Base-by-base conservation (phyloP, 2,329 filamentous ascomycete genomes). In the Uncinocarpus reesii region DNA sequence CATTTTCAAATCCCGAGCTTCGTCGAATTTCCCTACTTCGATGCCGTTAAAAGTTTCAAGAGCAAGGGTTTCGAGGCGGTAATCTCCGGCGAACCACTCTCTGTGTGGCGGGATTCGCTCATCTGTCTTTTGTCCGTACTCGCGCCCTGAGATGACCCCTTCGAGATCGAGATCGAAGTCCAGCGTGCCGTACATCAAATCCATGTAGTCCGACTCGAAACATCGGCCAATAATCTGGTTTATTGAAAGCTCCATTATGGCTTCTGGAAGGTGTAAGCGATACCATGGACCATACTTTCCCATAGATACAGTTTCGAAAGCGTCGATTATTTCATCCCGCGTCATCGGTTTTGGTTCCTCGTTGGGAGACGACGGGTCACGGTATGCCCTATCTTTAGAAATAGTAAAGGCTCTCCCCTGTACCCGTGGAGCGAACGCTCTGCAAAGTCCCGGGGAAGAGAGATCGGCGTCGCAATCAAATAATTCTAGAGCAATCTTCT, bases 31-130 rank as follows among this genome's bases (percentile, higher is more conserved):
- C 0, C 73, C 68, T 4, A 76, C 70, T 24, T 76, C 73, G 1
- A 71, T 56, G 1, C 73, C 74, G 51, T 79, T 80, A 31, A 80
- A 60, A 2, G 71, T 71, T 23, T 72, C 70, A 4, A 81, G 56
- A 23, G 75, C 75, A 0, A 81, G 67, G 0, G 76, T 73, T 41
- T 80, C 72, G 0, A 72, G 71, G 1, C 78, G 69, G 18, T 67
- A 67, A 45, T 81, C 77, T 0, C 70, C 76, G 72, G 75, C 79
- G 58, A 73, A 78, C 77, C 77, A 81, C 0, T 63, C 60, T 21
- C 70, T 67, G 11, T 64, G 68, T 1, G 56, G 44, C 0, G 62
- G 57, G 23, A 80, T 75, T 2, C 77, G 73, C 0, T 63, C 52
- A 49, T 81, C 75, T 13, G 68, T 62, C 10, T 64, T 52, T 0